These are phyloP conservation scores for Emergomyces orientalis DNA, from an alignment of 2,329 filamentous ascomycete species.

Conservation along the genomic window DNA sequence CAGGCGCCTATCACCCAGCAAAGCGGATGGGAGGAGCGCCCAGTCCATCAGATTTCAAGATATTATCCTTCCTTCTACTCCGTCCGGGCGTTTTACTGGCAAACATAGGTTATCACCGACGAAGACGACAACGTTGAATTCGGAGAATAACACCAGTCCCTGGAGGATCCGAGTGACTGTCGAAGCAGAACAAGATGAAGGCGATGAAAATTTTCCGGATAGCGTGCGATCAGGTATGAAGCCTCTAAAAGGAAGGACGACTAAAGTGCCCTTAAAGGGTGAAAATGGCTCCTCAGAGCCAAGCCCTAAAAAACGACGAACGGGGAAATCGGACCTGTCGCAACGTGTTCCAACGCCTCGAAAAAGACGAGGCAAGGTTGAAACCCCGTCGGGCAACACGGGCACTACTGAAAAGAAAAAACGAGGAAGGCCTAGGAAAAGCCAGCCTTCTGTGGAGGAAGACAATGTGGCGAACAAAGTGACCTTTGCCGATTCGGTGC, in stretches of 20 bases:
- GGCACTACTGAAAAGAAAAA: slow-evolving; percentile 26
- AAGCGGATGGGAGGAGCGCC: slow-evolving; percentile 22
- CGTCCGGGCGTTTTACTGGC: slow-evolving; percentile 22
- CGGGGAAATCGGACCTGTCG: slow-evolving; percentile 33
- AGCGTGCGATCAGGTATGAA: background rate
- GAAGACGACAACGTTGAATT: slow-evolving; percentile 25
- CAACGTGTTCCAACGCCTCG: slow-evolving; percentile 29
- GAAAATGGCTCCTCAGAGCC: slow-evolving; percentile 24
- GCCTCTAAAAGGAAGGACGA: slow-evolving; percentile 25
- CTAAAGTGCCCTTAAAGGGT: slow-evolving; percentile 36
- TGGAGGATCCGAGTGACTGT: slow-evolving; percentile 42
- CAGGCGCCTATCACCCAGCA: slow-evolving; percentile 19
- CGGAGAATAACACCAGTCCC: slow-evolving; percentile 38
- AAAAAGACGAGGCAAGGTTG: slow-evolving; percentile 18
- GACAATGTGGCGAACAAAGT: slow-evolving; percentile 4
- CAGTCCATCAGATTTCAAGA: slow-evolving; percentile 36
- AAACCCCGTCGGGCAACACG: slow-evolving; percentile 21
- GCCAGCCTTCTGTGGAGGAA: slow-evolving; percentile 18
- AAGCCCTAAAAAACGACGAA: slow-evolving; percentile 34
- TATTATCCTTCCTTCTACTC: slow-evolving; percentile 34
- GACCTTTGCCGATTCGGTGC: slow-evolving; percentile 11
- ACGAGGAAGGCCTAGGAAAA: slow-evolving; percentile 32
- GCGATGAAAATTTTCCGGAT: slow-evolving; percentile 22
- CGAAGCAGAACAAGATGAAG: slow-evolving; percentile 38
- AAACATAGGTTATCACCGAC: slow-evolving; percentile 26